Conservation (phyloP, 495 filamentous ascomycete genomes). For the Pseudoneurospora amorphoporcata region DNA sequence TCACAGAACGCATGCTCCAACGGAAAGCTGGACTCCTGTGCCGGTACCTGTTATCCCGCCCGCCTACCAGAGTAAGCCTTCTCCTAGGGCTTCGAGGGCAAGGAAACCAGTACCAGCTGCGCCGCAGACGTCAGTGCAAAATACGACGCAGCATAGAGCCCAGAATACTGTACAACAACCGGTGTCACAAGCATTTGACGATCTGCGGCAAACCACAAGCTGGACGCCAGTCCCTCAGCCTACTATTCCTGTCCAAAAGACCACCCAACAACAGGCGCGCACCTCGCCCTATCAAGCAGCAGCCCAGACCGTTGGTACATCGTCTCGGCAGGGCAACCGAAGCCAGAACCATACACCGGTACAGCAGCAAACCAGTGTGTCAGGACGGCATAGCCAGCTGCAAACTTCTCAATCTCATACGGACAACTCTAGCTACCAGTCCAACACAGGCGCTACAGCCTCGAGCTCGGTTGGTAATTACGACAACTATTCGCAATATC, state of each 20-base stretch:
- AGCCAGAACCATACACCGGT: slow-evolving; percentile 13
- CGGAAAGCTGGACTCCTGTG: slow-evolving; percentile 10
- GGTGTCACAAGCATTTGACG: slow-evolving; percentile 11
- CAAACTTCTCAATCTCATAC: slow-evolving; percentile 3
- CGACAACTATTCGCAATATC: slow-evolving; percentile 12
- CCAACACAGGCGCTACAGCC: slow-evolving; percentile 2
- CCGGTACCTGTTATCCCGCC: background rate
- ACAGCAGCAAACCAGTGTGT: slow-evolving; percentile 3
- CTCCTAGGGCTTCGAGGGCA: slow-evolving; percentile 11
- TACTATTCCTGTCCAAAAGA: background rate
- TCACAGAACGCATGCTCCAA: background rate
- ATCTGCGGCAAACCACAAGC: slow-evolving; percentile 11
- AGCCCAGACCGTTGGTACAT: slow-evolving; percentile 13
- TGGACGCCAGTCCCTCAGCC: slow-evolving; percentile 10
- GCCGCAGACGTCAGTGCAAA: background rate
- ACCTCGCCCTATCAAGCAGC: slow-evolving; percentile 11
- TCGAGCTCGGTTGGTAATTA: slow-evolving; percentile 10
- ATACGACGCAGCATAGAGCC: background rate
- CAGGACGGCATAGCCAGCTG: slow-evolving; percentile 1
- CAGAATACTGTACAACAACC: background rate
- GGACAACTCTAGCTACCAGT: slow-evolving; percentile 2
- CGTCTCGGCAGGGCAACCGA: slow-evolving; percentile 15
- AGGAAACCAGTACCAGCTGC: slow-evolving; percentile 4
- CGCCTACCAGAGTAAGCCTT: slow-evolving; percentile 2
- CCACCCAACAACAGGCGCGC: slow-evolving; percentile 1